A percentile compares a stretch with the other conserved stretches of the same genome.
phyloP scores from a whole-genome alignment of 2,329 filamentous ascomycete species.

The Pseudopyricularia javanii region DNA sequence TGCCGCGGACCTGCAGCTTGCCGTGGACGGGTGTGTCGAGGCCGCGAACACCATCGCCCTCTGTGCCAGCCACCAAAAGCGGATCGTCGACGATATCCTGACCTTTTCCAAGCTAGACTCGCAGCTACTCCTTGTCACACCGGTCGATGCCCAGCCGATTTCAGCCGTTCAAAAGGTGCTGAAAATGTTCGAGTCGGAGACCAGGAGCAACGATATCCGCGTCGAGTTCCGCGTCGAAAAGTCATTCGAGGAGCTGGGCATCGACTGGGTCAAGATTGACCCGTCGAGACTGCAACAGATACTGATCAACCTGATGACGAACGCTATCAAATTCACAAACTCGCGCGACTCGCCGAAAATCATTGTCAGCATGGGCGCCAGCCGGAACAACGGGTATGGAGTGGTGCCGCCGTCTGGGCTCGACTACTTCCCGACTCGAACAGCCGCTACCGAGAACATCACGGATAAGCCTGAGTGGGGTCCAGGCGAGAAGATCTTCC shows the following conservation, averaged over 20 bases:
- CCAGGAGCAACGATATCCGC: conserved; percentile 55
- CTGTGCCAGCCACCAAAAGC: conserved; percentile 70
- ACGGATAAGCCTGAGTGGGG: neutral
- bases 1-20: conserved; percentile 4
- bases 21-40: conserved; percentile 52
- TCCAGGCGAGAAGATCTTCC: conserved; percentile 27
- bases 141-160: conserved; percentile 55
- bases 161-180: conserved; percentile 53
- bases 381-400: conserved; percentile 26
- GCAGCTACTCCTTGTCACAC: conserved; percentile 59
- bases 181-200: conserved; percentile 69
- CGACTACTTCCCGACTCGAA: conserved; percentile 44
- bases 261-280: conserved; percentile 59
- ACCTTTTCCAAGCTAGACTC: conserved; percentile 68
- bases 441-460: neutral
- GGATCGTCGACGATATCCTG: conserved; percentile 62
- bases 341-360: conserved; percentile 43
- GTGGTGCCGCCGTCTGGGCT: conserved; percentile 32
- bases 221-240: conserved; percentile 51
- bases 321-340: conserved; percentile 68
- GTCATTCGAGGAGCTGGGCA: conserved; percentile 43
- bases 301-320: conserved; percentile 68
- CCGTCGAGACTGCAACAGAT: conserved; percentile 69
- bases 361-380: conserved; percentile 37
- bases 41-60: conserved; percentile 66